Percentiles rank a stretch among this genome's conserved stretches.
Evolutionary conservation across 2,329 filamentous ascomycete genomes (phyloP).

Genomic region (Pseudocercospora pini-densiflorae): DNA sequence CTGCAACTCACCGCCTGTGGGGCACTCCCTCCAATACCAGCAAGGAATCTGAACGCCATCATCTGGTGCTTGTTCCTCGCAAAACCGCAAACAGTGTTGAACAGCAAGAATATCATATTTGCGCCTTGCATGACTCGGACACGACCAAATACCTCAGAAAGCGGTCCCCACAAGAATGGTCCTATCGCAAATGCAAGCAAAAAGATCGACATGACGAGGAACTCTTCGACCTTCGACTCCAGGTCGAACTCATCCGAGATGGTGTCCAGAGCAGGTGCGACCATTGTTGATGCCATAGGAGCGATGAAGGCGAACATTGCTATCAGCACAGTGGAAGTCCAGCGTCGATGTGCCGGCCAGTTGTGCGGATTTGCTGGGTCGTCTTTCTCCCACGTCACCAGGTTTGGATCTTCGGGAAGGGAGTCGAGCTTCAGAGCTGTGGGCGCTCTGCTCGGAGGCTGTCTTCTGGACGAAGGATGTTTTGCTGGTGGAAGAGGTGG

Average conservation of each 20-base stretch:
- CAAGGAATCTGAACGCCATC: constrained; percentile 40
- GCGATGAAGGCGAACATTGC: constrained; percentile 41
- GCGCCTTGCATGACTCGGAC: constrained; percentile 37
- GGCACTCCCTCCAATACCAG: constrained; percentile 39
- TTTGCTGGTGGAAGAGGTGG: constrained; percentile 7
- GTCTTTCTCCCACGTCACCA: constrained; percentile 49
- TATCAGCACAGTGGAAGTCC: constrained; percentile 48
- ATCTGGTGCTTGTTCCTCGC: constrained; percentile 37
- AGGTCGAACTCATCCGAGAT: constrained; percentile 36
- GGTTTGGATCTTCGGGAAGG: constrained; percentile 32
- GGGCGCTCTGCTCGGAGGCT: constrained; percentile 17
- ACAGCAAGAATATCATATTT: constrained; percentile 40
- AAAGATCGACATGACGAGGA: constrained; percentile 41
- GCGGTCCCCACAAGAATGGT: constrained; percentile 37
- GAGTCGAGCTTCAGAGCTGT: constrained; percentile 13
- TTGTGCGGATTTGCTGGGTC: constrained; percentile 49
- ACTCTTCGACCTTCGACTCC: constrained; percentile 29
- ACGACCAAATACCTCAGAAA: constrained; percentile 38
- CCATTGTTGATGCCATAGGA: constrained; percentile 40
- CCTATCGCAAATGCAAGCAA: constrained; percentile 38
- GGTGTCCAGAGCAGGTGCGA: constrained; percentile 37
- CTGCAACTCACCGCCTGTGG: constrained; percentile 34
- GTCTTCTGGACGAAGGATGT: constrained; percentile 15
- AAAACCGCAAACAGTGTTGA: constrained; percentile 40
- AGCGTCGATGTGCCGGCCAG: constrained; percentile 46